These are phyloP conservation scores for Hylodesmum podocarpum DNA, from an alignment of 306 rosid genomes.

Conservation along the genomic window DNA sequence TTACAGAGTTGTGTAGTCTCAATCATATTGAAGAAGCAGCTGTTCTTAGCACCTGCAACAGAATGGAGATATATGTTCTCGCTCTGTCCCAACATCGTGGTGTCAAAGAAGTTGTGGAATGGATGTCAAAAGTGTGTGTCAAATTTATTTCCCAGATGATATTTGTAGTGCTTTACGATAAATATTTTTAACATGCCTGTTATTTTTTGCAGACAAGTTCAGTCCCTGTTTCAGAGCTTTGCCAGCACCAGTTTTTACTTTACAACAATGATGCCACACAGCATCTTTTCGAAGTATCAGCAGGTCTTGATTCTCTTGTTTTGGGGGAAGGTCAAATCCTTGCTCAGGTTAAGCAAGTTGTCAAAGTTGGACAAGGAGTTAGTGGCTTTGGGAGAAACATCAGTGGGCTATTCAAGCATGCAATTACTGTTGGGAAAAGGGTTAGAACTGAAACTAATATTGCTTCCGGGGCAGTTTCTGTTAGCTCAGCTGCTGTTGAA, in stretches of 20 bases:
- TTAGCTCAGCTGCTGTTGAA: conserved; percentile 97
- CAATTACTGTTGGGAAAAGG: conserved; percentile 95
- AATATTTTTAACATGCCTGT: background rate
- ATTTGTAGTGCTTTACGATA: background rate
- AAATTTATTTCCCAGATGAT: background rate
- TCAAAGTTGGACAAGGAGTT: conserved; percentile 95
- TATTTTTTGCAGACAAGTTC: conserved; percentile 78
- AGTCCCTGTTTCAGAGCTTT: conserved; percentile 82
- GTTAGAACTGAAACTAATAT: conserved; percentile 96
- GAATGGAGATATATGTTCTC: conserved; percentile 98
- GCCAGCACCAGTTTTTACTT: conserved; percentile 78
- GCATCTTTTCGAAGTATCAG: conserved; percentile 91
- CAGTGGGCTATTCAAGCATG: conserved; percentile 96
- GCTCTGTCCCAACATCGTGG: conserved; percentile 98
- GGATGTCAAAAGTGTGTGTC: conserved; percentile 89
- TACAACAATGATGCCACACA: conserved; percentile 90
- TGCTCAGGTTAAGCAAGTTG: conserved; percentile 99
- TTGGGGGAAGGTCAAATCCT: conserved; percentile 99
- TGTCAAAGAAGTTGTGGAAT: conserved; percentile 95
- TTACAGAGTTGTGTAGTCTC: conserved; percentile 82
- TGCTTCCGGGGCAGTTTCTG: conserved; percentile 98
- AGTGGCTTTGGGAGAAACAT: conserved; percentile 93
- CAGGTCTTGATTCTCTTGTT: conserved; percentile 97
- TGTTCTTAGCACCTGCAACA: conserved; percentile 95
- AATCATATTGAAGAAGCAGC: conserved; percentile 99